Conservation (phyloP, 129 eudicot species). For the Kitagawia praeruptora region DNA sequence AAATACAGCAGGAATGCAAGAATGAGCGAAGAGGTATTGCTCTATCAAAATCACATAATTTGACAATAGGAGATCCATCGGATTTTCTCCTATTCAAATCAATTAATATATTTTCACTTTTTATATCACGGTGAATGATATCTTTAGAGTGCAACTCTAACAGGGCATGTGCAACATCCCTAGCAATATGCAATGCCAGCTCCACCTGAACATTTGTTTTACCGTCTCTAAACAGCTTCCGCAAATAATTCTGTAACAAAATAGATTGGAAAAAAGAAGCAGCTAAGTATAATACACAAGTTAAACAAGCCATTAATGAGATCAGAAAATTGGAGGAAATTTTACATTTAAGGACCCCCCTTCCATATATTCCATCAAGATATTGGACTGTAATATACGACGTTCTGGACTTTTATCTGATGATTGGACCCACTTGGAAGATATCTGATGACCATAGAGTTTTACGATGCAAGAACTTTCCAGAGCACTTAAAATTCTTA, state of each 20-base stretch:
- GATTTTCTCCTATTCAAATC: slow-evolving; percentile 47
- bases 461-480: slow-evolving; percentile 75
- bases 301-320: background rate
- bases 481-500: slow-evolving; percentile 58
- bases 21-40: slow-evolving; percentile 73
- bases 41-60: slow-evolving; percentile 90
- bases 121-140: slow-evolving; percentile 90
- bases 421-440: slow-evolving; percentile 58
- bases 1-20: slow-evolving; percentile 81
- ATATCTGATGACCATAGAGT: slow-evolving; percentile 75
- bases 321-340: background rate
- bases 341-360: slow-evolving; percentile 85
- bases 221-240: slow-evolving; percentile 50
- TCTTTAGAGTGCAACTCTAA: slow-evolving; percentile 71
- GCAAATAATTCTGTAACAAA: slow-evolving; percentile 50
- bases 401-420: slow-evolving; percentile 42
- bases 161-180: slow-evolving; percentile 74
- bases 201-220: slow-evolving; percentile 50
- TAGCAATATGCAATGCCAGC: slow-evolving; percentile 45
- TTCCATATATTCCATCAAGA: slow-evolving; percentile 73
- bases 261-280: background rate
- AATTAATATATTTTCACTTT: slow-evolving; percentile 75
- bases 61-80: slow-evolving; percentile 63
- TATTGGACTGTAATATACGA: slow-evolving; percentile 67
- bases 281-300: slow-evolving; percentile 4